These are phyloP conservation scores for Beauveria pseudobassiana DNA, from an alignment of 2,329 filamentous ascomycete species.

Conservation along the genomic window DNA sequence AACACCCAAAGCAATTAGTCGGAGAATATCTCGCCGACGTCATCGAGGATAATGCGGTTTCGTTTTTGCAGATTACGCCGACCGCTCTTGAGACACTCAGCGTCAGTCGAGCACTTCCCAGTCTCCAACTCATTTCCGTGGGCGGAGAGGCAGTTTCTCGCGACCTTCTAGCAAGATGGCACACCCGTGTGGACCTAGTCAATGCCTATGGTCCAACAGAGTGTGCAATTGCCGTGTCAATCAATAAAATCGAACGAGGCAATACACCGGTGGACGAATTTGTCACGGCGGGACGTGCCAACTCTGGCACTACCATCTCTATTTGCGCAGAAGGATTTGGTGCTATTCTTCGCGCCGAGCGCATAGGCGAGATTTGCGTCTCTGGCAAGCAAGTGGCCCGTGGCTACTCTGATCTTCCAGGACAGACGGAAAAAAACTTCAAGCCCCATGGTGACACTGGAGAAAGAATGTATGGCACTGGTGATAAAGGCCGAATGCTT, in stretches of 20 bases:
- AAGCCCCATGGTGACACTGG: neutral
- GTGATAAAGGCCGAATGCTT: slow-evolving; percentile 9
- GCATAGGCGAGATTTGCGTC: too few species aligned
- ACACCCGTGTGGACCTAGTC: slow-evolving; percentile 9
- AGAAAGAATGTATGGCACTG: slow-evolving; percentile 14
- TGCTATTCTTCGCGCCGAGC: too few species aligned
- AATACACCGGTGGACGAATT: neutral
- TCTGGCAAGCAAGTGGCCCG: too few species aligned
- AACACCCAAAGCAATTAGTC: too few species aligned
- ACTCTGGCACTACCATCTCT: too few species aligned
- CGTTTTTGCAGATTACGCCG: neutral
- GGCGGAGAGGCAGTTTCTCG: neutral
- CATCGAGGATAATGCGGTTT: too few species aligned
- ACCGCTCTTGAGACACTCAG: neutral
- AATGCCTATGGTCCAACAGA: neutral
- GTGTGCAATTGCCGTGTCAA: slow-evolving; percentile 2
- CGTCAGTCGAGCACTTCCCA: neutral
- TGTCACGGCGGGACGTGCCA: too few species aligned
- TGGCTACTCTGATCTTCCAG: too few species aligned
- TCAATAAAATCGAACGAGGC: slow-evolving; percentile 9
- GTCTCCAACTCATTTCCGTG: neutral
- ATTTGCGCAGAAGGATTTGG: too few species aligned
- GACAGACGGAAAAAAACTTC: too few species aligned
- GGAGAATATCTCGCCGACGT: too few species aligned
- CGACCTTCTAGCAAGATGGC: slow-evolving; percentile 6